These are phyloP conservation scores for Infundibulicybe gibba DNA, from an alignment of 768 basidiomycete genomes.

Conservation along the genomic window DNA sequence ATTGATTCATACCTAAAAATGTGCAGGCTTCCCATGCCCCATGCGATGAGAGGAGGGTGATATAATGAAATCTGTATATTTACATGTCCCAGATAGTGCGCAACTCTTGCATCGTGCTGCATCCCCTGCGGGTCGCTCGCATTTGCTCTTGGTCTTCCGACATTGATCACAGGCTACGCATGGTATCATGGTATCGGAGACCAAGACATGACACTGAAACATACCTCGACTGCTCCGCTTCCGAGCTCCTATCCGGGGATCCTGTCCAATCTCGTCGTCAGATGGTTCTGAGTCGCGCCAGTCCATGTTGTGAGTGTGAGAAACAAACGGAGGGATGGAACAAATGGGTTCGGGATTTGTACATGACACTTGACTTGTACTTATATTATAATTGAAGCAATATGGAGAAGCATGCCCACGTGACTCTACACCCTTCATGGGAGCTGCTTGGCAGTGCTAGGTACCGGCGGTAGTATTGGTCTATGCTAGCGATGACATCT, in stretches of 20 bases:
- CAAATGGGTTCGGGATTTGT: conserved; percentile 4
- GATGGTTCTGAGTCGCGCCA: conserved; percentile 62
- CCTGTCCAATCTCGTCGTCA: conserved; percentile 48
- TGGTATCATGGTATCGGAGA: conserved; percentile 4
- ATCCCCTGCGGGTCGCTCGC: conserved; percentile 53
- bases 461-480: no score
- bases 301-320: conserved; percentile 31
- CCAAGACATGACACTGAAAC: background rate
- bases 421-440: no score
- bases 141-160: conserved; percentile 85
- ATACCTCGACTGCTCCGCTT: conserved; percentile 66
- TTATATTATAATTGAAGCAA: no score
- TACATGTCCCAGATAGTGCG: conserved; percentile 51
- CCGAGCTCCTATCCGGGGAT: conserved; percentile 37
- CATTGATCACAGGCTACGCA: conserved; percentile 79
- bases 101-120: conserved; percentile 61
- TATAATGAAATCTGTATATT: conserved; percentile 12
- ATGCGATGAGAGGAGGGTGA: conserved; percentile 13
- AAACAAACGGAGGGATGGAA: conserved; percentile 14
- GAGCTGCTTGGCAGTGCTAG: no score
- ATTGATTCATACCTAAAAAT: conserved; percentile 44
- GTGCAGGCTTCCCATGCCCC: conserved; percentile 55
- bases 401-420: no score
- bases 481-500: no score
- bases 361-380: no score